Evolutionary conservation across 352 stramenopile genomes (phyloP), one percentile per base, ranked within the genome.

Genomic region (Blastocystis sp.): DNA sequence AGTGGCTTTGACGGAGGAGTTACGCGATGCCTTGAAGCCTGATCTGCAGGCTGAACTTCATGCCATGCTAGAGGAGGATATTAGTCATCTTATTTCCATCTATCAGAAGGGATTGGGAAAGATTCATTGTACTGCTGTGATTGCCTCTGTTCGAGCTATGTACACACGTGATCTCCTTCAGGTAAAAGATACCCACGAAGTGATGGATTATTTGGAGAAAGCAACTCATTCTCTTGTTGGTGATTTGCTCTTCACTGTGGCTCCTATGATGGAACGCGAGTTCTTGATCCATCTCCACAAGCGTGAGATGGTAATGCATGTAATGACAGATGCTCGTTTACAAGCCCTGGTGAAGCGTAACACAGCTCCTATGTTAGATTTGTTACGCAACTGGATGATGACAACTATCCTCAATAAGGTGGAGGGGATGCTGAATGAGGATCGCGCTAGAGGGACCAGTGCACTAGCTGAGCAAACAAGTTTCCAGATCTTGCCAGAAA

Each of bases 121-220:
- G 60, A 9, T 24, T 24, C 30, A 77, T 30, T 56, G 19, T n/a
- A 11, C 30, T 40, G 37, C 37, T 22, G 44, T 40, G 44, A 37
- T 81, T 15, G 33, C 44, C 44, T 81, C 70, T 40, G 44, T 81
- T 27, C 24, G 48, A 4, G 40, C 70, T 4, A 81, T 81, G 37
- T 81, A 62, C 27, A 19, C 54, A 22, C 70, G 70, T 6, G 70
- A 81, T 35, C 48, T 81, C 30, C 48, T 37, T 27, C 44, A 60
- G 27, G 70, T 81, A 19, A 60, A 44, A 37, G 35, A 64, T 37
- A 64, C 24, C 6, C 44, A 42, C 5, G 44, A 81, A 17, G 40
- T 81, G 70, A 33, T 33, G 70, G 70, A 33, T 4, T 81, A 44
- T 37, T 40, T 81, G 40, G 48, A 81, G 37, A 81, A 60, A 6